These are phyloP conservation scores for Pythium scleroteichum DNA, from an alignment of 352 stramenopile genomes.

Conservation along the genomic window DNA sequence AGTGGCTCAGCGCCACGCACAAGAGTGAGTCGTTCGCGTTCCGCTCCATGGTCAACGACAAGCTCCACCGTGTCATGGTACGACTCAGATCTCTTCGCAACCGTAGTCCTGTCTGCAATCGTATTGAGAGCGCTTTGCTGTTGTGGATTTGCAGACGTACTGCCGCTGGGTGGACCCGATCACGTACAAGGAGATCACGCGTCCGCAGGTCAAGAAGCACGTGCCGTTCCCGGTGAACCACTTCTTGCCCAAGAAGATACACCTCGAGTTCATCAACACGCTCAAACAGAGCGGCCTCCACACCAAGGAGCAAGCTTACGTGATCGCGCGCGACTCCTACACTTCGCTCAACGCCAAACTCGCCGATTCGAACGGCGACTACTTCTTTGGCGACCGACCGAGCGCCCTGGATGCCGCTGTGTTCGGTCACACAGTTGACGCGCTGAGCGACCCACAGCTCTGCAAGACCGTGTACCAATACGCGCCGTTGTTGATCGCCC, in stretches of 20 bases:
- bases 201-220: slow-evolving; percentile 74
- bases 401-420: slow-evolving; percentile 78
- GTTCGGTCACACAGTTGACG: slow-evolving; percentile 84
- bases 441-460: slow-evolving; percentile 72
- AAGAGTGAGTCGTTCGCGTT: slow-evolving; percentile 85
- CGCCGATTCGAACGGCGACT: slow-evolving; percentile 44
- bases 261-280: slow-evolving; percentile 62
- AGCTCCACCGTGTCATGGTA: slow-evolving; percentile 76
- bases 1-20: slow-evolving; percentile 61
- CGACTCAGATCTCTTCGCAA: neutral
- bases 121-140: neutral
- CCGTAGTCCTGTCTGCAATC: too few species aligned
- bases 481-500: slow-evolving; percentile 67
- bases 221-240: slow-evolving; percentile 85
- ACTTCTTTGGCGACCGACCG: slow-evolving; percentile 70
- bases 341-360: slow-evolving; percentile 82
- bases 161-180: slow-evolving; percentile 84
- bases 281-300: slow-evolving; percentile 55
- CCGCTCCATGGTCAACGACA: slow-evolving; percentile 79
- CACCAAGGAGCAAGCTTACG: slow-evolving; percentile 80
- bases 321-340: slow-evolving; percentile 85
- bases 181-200: slow-evolving; percentile 85
- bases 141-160: slow-evolving; percentile 41
- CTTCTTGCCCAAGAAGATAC: slow-evolving; percentile 85
- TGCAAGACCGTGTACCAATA: slow-evolving; percentile 70